A percentile compares a stretch with the other conserved stretches of the same genome.
Conservation (phyloP, 2,329 filamentous ascomycete species). For the Dactylellina haptotyla region DNA sequence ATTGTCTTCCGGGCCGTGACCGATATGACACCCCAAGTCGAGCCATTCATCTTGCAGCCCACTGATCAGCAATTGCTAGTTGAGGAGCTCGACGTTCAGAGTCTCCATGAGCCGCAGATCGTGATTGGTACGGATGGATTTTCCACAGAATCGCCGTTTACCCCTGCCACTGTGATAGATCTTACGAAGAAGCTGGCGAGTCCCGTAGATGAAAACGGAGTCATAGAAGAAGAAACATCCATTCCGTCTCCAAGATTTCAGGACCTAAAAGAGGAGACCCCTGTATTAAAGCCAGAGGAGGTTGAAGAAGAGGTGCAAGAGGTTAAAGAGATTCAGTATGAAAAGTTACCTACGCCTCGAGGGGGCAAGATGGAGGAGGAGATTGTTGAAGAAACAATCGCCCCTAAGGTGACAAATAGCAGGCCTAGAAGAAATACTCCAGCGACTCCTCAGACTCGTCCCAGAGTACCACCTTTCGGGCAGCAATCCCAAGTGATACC, state of each 20-base stretch:
- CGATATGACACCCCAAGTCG: neutral
- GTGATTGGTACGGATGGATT: neutral
- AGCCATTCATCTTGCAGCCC: neutral
- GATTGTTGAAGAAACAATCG: neutral
- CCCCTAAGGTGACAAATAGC: too few species aligned
- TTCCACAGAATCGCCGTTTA: neutral
- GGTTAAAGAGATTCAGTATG: conserved; percentile 2
- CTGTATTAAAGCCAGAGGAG: too few species aligned
- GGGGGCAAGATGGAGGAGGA: conserved; percentile 5
- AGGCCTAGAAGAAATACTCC: neutral
- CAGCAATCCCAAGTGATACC: neutral
- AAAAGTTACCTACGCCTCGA: neutral
- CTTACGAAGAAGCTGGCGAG: neutral
- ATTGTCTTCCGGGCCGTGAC: conserved; percentile 25
- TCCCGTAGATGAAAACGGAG: too few species aligned
- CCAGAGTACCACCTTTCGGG: neutral
- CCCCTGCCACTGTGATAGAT: neutral
- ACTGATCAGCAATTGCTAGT: conserved; percentile 8
- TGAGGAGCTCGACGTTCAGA: neutral
- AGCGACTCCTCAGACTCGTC: neutral
- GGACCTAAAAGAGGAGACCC: too few species aligned
- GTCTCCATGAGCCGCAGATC: neutral
- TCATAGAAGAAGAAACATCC: too few species aligned
- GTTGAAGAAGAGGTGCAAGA: too few species aligned
- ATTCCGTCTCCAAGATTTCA: too few species aligned